Conservation (phyloP, 768 basidiomycete species). For the Phylloporus sp. region DNA sequence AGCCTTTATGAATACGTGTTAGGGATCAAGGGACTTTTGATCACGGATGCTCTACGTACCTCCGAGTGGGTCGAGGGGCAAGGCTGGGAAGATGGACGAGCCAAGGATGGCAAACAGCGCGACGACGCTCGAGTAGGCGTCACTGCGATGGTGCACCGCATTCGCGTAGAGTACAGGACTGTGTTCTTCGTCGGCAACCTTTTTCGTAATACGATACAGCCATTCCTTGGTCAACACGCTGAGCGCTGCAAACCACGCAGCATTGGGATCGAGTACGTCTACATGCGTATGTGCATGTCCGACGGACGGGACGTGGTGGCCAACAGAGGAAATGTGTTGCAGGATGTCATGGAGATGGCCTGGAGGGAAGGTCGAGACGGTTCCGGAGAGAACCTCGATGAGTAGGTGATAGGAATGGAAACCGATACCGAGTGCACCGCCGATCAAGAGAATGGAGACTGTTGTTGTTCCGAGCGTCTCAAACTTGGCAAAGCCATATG, state of each 20-base stretch:
- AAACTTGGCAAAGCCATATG: slow-evolving; percentile 90
- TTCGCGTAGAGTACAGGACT: slow-evolving; percentile 94
- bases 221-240: slow-evolving; percentile 87
- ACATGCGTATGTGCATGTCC: slow-evolving; percentile 53
- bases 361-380: slow-evolving; percentile 58
- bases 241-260: slow-evolving; percentile 90
- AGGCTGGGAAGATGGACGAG: slow-evolving; percentile 77
- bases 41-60: slow-evolving; percentile 43
- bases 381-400: slow-evolving; percentile 64
- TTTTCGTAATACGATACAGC: slow-evolving; percentile 84
- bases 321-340: slow-evolving; percentile 49
- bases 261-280: slow-evolving; percentile 78
- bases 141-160: slow-evolving; percentile 95
- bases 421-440: slow-evolving; percentile 80
- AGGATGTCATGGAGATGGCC: slow-evolving; percentile 65
- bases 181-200: slow-evolving; percentile 86
- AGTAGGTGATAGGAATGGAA: slow-evolving; percentile 89
- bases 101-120: slow-evolving; percentile 92
- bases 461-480: slow-evolving; percentile 93
- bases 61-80: slow-evolving; percentile 91
- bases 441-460: slow-evolving; percentile 82
- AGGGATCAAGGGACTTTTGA: not conserved
- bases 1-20: slow-evolving; percentile 42
- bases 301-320: slow-evolving; percentile 50
- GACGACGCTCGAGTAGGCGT: slow-evolving; percentile 90